phyloP scores from a whole-genome alignment of 305 asterid species.

The Solanum hybrid region DNA sequence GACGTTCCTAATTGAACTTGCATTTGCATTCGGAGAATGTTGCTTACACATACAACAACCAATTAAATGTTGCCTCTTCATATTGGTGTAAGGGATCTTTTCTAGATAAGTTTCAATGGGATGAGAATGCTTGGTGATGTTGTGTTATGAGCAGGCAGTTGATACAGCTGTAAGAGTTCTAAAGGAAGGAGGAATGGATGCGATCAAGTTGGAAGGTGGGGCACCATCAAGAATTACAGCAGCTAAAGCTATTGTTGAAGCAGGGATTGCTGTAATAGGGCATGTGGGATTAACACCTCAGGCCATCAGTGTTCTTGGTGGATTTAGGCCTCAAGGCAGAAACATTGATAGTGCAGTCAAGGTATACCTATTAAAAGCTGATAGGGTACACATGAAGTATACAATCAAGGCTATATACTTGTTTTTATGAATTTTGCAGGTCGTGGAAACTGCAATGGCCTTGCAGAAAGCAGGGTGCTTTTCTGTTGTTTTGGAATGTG shows the following conservation, averaged over 20 bases:
- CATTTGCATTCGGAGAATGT: too few relatives aligned
- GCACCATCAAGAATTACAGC: slow-evolving; percentile 95
- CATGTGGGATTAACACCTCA: slow-evolving; percentile 98
- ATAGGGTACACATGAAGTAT: too few relatives aligned
- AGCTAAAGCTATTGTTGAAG: slow-evolving; percentile 89
- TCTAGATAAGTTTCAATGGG: too few relatives aligned
- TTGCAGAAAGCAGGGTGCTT: slow-evolving; percentile 93
- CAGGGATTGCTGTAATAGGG: slow-evolving; percentile 95
- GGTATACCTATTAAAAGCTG: slow-evolving; percentile 23
- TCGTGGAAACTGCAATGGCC: slow-evolving; percentile 19
- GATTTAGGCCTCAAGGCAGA: slow-evolving; percentile 92
- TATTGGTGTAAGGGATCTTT: too few relatives aligned
- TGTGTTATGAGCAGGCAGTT: not conserved
- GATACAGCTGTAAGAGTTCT: slow-evolving; percentile 65
- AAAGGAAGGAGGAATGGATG: slow-evolving; percentile 97
- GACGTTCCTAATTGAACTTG: too few relatives aligned
- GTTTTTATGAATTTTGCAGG: too few relatives aligned
- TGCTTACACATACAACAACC: too few relatives aligned
- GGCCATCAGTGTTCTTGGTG: slow-evolving; percentile 96
- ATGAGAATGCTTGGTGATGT: too few relatives aligned
- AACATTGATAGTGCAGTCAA: slow-evolving; percentile 75
- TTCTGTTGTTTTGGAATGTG: slow-evolving; percentile 78
- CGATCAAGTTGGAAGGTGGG: slow-evolving; percentile 92
- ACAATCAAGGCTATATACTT: not conserved
- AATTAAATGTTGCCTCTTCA: too few relatives aligned